Conservation (phyloP, 805 yeast species). For the Priceomyces fermenticarens region DNA sequence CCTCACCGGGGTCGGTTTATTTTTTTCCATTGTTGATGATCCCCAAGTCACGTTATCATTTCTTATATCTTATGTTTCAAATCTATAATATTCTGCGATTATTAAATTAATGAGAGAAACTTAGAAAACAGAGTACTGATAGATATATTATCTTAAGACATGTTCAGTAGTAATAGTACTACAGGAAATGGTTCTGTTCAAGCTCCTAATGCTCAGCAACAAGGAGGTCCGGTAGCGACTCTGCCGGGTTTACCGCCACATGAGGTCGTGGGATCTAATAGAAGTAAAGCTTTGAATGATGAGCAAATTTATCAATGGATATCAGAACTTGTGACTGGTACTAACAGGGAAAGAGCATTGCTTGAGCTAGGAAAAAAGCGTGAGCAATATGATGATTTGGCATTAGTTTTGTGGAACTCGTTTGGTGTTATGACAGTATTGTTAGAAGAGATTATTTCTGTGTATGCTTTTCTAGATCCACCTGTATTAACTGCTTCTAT, state of each 20-base stretch:
- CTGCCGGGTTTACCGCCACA: too few relatives aligned
- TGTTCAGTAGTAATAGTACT: too few relatives aligned
- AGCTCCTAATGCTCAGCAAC: too few relatives aligned
- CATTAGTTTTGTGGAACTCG: slow-evolving; percentile 90
- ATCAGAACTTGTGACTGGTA: slow-evolving; percentile 83
- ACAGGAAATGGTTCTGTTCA: too few relatives aligned
- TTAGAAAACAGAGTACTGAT: background rate
- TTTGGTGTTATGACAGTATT: slow-evolving; percentile 94
- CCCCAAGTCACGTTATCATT: too few relatives aligned
- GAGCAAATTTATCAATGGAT: slow-evolving; percentile 89
- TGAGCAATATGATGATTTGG: slow-evolving; percentile 92
- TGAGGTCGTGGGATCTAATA: background rate
- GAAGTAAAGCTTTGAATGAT: slow-evolving; percentile 45
- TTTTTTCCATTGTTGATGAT: slow-evolving; percentile 5
- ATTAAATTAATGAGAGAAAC: background rate
- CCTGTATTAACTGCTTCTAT: slow-evolving; percentile 82
- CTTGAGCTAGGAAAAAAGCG: slow-evolving; percentile 90
- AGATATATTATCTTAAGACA: too few relatives aligned
- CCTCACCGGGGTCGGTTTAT: slow-evolving; percentile 23
- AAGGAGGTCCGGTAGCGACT: too few relatives aligned
- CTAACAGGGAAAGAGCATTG: slow-evolving; percentile 88
- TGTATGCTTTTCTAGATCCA: slow-evolving; percentile 86
- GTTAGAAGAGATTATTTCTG: slow-evolving; percentile 83
- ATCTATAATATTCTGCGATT: background rate
- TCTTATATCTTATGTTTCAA: background rate